Evolutionary conservation across 768 basidiomycete genomes (phyloP).

Genomic region (Lepiota brunneoincarnata): DNA sequence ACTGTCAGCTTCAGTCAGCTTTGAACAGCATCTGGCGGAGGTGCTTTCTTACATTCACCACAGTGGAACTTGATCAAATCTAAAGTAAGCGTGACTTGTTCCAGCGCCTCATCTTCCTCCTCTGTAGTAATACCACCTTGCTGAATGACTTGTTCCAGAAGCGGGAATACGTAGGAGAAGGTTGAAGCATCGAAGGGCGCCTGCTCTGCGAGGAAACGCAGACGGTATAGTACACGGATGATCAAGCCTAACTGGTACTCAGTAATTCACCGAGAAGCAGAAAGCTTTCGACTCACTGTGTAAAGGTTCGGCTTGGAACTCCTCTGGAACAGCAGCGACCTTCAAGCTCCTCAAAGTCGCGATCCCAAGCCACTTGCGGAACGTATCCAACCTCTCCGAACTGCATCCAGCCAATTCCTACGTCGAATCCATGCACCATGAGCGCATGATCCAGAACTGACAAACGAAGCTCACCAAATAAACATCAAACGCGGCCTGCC

Average conservation of each 20-base stretch:
- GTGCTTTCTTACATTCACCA: constrained; percentile 61
- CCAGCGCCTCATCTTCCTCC: constrained; percentile 72
- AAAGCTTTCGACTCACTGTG: constrained; percentile 40
- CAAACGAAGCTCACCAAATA: constrained; percentile 62
- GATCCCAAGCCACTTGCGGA: constrained; percentile 74
- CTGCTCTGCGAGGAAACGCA: constrained; percentile 80
- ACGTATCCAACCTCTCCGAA: constrained; percentile 69
- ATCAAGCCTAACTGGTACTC: constrained; percentile 54
- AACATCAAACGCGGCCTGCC: constrained; percentile 61
- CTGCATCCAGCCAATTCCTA: constrained; percentile 71
- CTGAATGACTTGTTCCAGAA: constrained; percentile 65
- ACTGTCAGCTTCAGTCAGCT: constrained; percentile 40
- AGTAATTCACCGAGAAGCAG: not conserved
- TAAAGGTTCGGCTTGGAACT: constrained; percentile 69
- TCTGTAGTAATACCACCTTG: constrained; percentile 65
- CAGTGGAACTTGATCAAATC: constrained; percentile 71
- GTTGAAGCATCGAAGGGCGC: constrained; percentile 82
- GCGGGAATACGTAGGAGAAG: constrained; percentile 76
- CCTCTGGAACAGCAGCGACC: constrained; percentile 64
- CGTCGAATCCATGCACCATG: not conserved
- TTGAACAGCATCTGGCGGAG: not conserved
- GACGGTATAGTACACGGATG: constrained; percentile 79
- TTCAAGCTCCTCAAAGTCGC: constrained; percentile 78
- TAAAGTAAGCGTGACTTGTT: constrained; percentile 74
- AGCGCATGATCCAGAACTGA: not conserved